Evolutionary conservation across 345 rosid species (phyloP), one percentile per base, ranked within the genome.

Genomic region (Salix purpurea): DNA sequence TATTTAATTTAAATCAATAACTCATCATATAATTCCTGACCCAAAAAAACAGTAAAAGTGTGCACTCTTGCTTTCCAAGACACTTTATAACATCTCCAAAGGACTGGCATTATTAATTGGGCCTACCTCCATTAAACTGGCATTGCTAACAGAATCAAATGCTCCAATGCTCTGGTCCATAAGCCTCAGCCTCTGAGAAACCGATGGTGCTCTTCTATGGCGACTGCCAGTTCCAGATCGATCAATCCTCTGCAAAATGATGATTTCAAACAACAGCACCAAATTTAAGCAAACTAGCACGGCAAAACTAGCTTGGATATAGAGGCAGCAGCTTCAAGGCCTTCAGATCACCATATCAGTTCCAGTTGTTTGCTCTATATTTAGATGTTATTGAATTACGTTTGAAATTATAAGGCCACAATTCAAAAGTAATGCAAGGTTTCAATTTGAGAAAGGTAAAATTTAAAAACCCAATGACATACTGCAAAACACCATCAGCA

Each of bases 101-200:
- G 30, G 56, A 67, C 65, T 46, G 24, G 34, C 67, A 42, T 61
- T 58, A 39, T 68, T 7, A 62, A 66, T 40, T 26, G 5, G 65
- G 66, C 81, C 23, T 90, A 93, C 99, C 91, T 93, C 98, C 98
- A 96, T 93, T 67, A 96, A 84, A 84, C 97, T 88, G 77, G 85
- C 89, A 80, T 90, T 91, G 89, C 97, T 91, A 75, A 89, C 65
- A 54, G 92, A 93, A 80, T 92, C 97, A 73, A 87, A 80, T 64
- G 86, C 81, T 40, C 87, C 88, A 72, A 78, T 83, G 83, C 74
- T 84, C 65, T 81, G 77, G 70, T 91, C 98, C 56, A 85, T 78
- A 70, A 85, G 76, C 90, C 86, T 90, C 75, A 89, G 91, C 90
- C 79, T 91, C 46, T 89, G 96, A 46, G 86, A 86, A 76, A 80